These are phyloP conservation scores for Agrostemma githago DNA, from an alignment of 148 eudicot genomes.

Conservation along the genomic window DNA sequence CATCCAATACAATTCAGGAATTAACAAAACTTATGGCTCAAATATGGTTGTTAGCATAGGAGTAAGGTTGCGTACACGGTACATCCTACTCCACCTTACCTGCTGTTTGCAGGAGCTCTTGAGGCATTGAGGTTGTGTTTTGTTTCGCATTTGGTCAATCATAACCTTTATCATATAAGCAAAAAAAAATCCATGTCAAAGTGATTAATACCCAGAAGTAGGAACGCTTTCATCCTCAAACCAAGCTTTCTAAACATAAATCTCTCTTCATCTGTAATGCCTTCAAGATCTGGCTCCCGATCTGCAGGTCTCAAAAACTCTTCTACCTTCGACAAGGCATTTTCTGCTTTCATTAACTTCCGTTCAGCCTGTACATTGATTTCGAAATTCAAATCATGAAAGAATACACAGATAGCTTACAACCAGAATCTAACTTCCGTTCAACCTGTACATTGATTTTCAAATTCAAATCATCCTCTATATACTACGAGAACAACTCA, in stretches of 20 bases:
- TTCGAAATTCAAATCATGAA: not conserved
- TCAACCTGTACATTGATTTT: too few relatives aligned
- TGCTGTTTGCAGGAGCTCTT: not conserved
- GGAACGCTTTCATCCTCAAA: slow-evolving; percentile 91
- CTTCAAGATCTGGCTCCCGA: slow-evolving; percentile 55
- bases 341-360: slow-evolving; percentile 67
- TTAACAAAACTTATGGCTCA: not conserved
- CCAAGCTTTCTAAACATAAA: slow-evolving; percentile 97
- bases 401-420: not conserved
- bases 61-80: too few relatives aligned
- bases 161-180: slow-evolving; percentile 13
- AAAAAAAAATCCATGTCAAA: not conserved
- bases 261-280: slow-evolving; percentile 90
- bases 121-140: not conserved
- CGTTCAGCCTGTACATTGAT: slow-evolving; percentile 60
- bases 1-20: not conserved
- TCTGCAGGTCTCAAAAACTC: slow-evolving; percentile 61
- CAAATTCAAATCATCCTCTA: too few relatives aligned
- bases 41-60: too few relatives aligned
- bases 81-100: too few relatives aligned
- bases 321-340: slow-evolving; percentile 68
- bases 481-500: too few relatives aligned
- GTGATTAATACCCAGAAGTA: slow-evolving; percentile 69
- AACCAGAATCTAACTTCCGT: too few relatives aligned
- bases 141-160: not conserved